A percentile compares a stretch with the other conserved stretches of the same genome.
Evolutionary conservation across 1,139 yeast genomes (phyloP).

Genomic region (Yamadazyma kanchanaburiensis): DNA sequence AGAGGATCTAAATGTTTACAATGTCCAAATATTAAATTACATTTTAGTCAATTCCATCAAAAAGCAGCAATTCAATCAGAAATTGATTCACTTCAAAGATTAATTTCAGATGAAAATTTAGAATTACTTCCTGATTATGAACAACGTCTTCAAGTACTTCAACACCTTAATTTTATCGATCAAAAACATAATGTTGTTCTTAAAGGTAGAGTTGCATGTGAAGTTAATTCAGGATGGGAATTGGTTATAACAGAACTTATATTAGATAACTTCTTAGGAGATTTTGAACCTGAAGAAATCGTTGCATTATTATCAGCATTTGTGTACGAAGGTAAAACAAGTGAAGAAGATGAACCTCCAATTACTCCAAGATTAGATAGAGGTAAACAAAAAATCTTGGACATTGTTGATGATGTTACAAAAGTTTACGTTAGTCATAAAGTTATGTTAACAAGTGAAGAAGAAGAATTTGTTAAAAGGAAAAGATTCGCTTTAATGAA

Average conservation of each 20-base stretch:
- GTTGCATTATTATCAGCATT: slow-evolving; percentile 90
- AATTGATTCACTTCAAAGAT: slow-evolving; percentile 53
- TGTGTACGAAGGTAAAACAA: slow-evolving; percentile 84
- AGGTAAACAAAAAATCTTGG: slow-evolving; percentile 70
- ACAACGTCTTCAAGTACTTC: slow-evolving; percentile 76
- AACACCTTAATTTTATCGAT: slow-evolving; percentile 75
- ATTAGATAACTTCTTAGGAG: slow-evolving; percentile 86
- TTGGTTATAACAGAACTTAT: slow-evolving; percentile 84
- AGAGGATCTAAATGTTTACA: slow-evolving; percentile 21
- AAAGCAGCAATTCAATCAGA: slow-evolving; percentile 46
- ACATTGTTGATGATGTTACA: slow-evolving; percentile 64
- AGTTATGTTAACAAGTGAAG: slow-evolving; percentile 78
- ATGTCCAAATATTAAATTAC: slow-evolving; percentile 44
- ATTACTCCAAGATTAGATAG: slow-evolving; percentile 81
- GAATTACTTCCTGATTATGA: slow-evolving; percentile 92
- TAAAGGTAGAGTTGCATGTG: slow-evolving; percentile 87
- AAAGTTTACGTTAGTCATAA: slow-evolving; percentile 64
- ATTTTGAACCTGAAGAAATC: slow-evolving; percentile 92
- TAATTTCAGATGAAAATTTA: slow-evolving; percentile 82
- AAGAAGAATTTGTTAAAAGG: slow-evolving; percentile 76
- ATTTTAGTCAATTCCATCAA: slow-evolving; percentile 46
- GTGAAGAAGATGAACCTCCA: slow-evolving; percentile 54
- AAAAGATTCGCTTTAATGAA: slow-evolving; percentile 88
- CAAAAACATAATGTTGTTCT: slow-evolving; percentile 69
- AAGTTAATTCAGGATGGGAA: slow-evolving; percentile 88